Conservation (phyloP, 31 red algal genomes). For the Odonthalia washingtoniensis region DNA sequence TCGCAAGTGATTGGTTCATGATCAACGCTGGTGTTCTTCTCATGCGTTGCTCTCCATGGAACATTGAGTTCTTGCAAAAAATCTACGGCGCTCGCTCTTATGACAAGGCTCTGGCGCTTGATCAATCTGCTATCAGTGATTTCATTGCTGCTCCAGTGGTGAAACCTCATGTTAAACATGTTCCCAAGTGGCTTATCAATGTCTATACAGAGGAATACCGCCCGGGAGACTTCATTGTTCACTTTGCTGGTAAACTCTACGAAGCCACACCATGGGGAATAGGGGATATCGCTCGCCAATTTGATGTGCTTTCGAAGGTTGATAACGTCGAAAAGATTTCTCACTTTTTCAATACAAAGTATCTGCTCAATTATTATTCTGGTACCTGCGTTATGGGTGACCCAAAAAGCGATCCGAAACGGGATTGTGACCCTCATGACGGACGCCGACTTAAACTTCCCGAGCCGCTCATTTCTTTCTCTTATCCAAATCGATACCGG, state of each 20-base stretch:
- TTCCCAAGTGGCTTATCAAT: constrained; percentile 89
- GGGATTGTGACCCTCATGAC: constrained; percentile 74
- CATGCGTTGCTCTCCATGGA: constrained; percentile 81
- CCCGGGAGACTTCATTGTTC: constrained; percentile 93
- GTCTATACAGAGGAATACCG: constrained; percentile 97
- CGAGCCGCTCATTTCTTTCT: constrained; percentile 82
- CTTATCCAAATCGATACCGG: constrained; percentile 76
- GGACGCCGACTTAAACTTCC: constrained; percentile 74
- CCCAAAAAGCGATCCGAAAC: constrained; percentile 63
- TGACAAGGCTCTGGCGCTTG: constrained; percentile 86
- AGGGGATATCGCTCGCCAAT: constrained; percentile 92
- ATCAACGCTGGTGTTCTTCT: constrained; percentile 94
- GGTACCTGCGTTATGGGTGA: constrained; percentile 79
- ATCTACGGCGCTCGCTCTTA: constrained; percentile 80
- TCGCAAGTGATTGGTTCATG: constrained; percentile 95
- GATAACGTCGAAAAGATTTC: constrained; percentile 78
- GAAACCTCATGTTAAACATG: constrained; percentile 60
- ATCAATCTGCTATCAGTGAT: constrained; percentile 88
- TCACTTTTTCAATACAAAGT: constrained; percentile 86
- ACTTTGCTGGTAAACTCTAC: constrained; percentile 97
- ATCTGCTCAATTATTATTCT: constrained; percentile 82
- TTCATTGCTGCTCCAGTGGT: constrained; percentile 61
- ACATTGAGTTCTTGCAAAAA: constrained; percentile 70
- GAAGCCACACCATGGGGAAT: constrained; percentile 92
- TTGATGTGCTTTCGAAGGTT: constrained; percentile 86